Conservation (phyloP, 208 protist genomes). For the Leishmania tropica region DNA sequence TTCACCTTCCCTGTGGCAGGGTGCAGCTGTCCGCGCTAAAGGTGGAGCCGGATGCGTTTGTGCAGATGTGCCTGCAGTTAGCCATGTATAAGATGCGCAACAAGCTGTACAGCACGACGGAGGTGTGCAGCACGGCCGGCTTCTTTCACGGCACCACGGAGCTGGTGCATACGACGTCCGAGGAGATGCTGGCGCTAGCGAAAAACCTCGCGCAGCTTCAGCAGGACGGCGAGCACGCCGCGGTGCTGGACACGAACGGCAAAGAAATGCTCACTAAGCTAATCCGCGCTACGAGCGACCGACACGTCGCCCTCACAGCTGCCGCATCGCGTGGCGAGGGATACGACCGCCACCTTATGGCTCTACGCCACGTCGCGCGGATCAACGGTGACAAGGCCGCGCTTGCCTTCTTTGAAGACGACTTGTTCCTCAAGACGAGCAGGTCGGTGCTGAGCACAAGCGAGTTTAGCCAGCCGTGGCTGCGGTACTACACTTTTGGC, state of each 20-base stretch:
- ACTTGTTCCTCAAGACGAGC: constrained; percentile 53
- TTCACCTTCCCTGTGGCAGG: constrained; percentile 59
- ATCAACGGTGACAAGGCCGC: constrained; percentile 65
- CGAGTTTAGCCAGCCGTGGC: constrained; percentile 72
- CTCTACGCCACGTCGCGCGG: constrained; percentile 75
- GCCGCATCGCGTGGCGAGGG: constrained; percentile 78
- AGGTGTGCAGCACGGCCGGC: constrained; percentile 56
- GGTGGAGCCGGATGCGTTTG: constrained; percentile 76
- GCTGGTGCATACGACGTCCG: constrained; percentile 69
- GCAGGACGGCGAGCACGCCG: constrained; percentile 20
- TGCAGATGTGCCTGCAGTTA: constrained; percentile 89
- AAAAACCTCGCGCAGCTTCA: constrained; percentile 44
- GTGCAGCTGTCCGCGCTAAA: constrained; percentile 44
- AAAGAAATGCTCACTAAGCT: constrained; percentile 51
- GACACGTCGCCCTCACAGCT: constrained; percentile 53
- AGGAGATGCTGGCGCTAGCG: constrained; percentile 62
- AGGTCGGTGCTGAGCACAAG: constrained; percentile 65
- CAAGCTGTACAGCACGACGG: constrained; percentile 67
- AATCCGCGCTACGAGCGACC: constrained; percentile 44
- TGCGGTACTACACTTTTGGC: constrained; percentile 85
- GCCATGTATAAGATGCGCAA: constrained; percentile 79
- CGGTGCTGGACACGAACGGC: constrained; percentile 20
- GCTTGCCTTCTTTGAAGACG: constrained; percentile 85
- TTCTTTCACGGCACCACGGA: constrained; percentile 91
- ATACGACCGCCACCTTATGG: constrained; percentile 90